These are phyloP conservation scores for Acrodontium crateriforme DNA, from an alignment of 2,329 filamentous ascomycete genomes.

Conservation along the genomic window DNA sequence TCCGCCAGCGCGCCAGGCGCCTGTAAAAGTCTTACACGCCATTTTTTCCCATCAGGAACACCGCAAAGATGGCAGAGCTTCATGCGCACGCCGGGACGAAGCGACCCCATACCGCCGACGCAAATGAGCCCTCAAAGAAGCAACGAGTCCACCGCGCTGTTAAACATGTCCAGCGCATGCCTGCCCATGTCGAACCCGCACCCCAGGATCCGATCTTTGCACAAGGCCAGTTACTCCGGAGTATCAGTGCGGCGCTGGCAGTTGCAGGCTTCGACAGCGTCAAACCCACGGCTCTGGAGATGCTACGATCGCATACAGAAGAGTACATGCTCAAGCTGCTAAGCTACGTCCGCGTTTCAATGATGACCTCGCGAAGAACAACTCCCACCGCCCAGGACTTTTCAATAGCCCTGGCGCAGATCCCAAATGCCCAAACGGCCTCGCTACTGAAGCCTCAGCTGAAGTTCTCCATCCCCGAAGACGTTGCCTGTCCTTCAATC, in stretches of 20 bases:
- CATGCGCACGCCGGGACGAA: too few relatives aligned
- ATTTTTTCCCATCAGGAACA: too few relatives aligned
- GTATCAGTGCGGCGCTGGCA: slow-evolving; percentile 38
- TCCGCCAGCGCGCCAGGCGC: too few relatives aligned
- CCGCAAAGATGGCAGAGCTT: too few relatives aligned
- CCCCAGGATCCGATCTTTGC: slow-evolving; percentile 38
- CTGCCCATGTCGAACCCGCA: slow-evolving; percentile 21
- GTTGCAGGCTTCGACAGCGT: slow-evolving; percentile 42
- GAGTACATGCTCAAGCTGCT: slow-evolving; percentile 46
- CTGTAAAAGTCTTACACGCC: too few relatives aligned
- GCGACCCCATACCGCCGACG: too few relatives aligned
- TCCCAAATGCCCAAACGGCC: slow-evolving; percentile 21
- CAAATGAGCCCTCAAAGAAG: slow-evolving; percentile 8
- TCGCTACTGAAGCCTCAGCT: slow-evolving; percentile 29
- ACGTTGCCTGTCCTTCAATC: slow-evolving; percentile 25
- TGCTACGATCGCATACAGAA: slow-evolving; percentile 41
- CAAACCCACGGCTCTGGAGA: slow-evolving; percentile 41
- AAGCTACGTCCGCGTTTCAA: slow-evolving; percentile 41
- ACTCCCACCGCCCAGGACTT: slow-evolving; percentile 47
- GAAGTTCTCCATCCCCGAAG: slow-evolving; percentile 21
- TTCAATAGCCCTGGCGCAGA: slow-evolving; percentile 34
- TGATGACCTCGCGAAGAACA: slow-evolving; percentile 42
- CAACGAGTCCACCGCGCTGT: slow-evolving; percentile 12
- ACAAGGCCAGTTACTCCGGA: slow-evolving; percentile 40
- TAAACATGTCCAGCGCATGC: slow-evolving; percentile 15